These are phyloP conservation scores for Agrocybe pediades DNA, from an alignment of 768 basidiomycete genomes.

Conservation along the genomic window DNA sequence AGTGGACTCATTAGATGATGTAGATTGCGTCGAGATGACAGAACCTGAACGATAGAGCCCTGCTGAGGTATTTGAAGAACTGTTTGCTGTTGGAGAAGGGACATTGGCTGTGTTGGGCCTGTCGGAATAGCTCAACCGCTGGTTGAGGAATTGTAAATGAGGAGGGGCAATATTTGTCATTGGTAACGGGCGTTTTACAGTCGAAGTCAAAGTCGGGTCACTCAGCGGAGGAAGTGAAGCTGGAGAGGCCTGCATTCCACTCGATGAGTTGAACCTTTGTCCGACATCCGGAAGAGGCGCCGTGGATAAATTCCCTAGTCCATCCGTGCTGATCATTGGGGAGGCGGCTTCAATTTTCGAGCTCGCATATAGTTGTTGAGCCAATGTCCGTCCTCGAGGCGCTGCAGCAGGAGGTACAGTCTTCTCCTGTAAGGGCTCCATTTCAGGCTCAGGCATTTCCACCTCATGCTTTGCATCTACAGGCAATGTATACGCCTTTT, in stretches of 20 bases:
- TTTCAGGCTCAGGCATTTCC: slow-evolving; percentile 12
- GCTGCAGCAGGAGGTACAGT: slow-evolving; percentile 1
- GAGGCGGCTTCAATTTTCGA: slow-evolving; percentile 25
- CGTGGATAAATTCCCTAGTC: slow-evolving; percentile 14
- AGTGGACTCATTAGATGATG: neutral
- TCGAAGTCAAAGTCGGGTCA: neutral
- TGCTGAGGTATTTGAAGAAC: neutral
- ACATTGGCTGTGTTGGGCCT: neutral
- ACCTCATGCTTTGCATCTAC: slow-evolving; percentile 16
- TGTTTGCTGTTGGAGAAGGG: neutral
- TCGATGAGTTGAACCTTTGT: too few relatives aligned
- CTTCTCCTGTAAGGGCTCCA: neutral
- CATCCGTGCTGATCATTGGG: slow-evolving; percentile 19
- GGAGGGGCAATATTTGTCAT: neutral
- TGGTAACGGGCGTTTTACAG: neutral
- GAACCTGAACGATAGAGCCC: neutral
- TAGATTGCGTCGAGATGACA: neutral
- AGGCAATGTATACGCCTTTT: slow-evolving; percentile 2
- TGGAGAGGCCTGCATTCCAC: too few relatives aligned
- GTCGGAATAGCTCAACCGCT: neutral
- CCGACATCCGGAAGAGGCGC: neutral
- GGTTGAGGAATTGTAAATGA: neutral
- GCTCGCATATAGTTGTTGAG: slow-evolving; percentile 47
- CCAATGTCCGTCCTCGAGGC: slow-evolving; percentile 29
- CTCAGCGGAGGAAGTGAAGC: too few relatives aligned